A percentile compares a stretch with the other conserved stretches of the same genome.
Conservation (phyloP, 148 eudicot species). For the Rhododendron molle region DNA sequence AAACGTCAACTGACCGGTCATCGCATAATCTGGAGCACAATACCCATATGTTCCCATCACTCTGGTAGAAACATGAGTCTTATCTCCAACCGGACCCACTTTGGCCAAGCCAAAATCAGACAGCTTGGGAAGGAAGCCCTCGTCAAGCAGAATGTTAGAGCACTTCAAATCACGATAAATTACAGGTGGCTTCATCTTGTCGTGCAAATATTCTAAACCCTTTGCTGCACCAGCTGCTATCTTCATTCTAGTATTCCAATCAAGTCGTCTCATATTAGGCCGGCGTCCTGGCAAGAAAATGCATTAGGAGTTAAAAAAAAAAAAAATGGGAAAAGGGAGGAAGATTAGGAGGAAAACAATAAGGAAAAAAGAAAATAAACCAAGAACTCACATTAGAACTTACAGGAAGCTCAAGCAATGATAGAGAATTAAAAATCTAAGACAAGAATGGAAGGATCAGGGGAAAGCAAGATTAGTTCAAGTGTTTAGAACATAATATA, state of each 20-base stretch:
- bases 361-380: neutral
- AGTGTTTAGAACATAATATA: slow-evolving; percentile 21
- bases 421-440: neutral
- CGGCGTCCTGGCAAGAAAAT: slow-evolving; percentile 25
- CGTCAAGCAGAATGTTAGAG: slow-evolving; percentile 79
- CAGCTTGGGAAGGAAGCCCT: slow-evolving; percentile 59
- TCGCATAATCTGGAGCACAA: slow-evolving; percentile 87
- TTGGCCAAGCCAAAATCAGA: slow-evolving; percentile 90
- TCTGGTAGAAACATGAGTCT: slow-evolving; percentile 82
- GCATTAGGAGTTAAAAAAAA: neutral
- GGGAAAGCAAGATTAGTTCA: neutral
- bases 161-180: slow-evolving; percentile 89
- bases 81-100: slow-evolving; percentile 75
- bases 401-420: neutral
- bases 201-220: slow-evolving; percentile 82
- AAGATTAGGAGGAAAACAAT: neutral
- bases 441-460: neutral
- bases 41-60: slow-evolving; percentile 91
- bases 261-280: slow-evolving; percentile 39
- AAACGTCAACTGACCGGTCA: slow-evolving; percentile 88
- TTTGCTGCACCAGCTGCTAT: slow-evolving; percentile 94
- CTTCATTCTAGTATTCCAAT: slow-evolving; percentile 83
- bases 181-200: slow-evolving; percentile 66
- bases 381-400: neutral
- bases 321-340: neutral